Base-by-base conservation (phyloP, 768 basidiomycete species). In the Mycena epipterygia region DNA sequence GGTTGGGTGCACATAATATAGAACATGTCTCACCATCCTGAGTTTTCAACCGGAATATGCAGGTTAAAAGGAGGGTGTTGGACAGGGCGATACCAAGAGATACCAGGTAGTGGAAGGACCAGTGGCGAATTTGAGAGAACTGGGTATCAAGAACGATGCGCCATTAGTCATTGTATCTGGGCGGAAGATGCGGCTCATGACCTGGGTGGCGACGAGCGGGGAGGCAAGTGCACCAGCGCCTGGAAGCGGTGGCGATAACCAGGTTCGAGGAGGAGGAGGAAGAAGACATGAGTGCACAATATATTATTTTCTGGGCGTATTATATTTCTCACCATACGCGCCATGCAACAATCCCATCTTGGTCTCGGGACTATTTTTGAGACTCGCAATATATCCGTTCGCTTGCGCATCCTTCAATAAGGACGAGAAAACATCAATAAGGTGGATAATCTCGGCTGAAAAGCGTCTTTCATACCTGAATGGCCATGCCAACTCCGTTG, bases 71-170 rank as follows among this genome's bases (percentile, higher is more conserved):
- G 16, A 86, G 41, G 1, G 86, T 83, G 71, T 93, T 95, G 46
- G 82, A 71, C 19, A 89, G 62, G 0, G 93, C 89, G n/a, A 96
- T 72, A 1, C 89, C 91, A 0, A 95, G 79, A 0, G 93, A 94
- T 1, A 82, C 82, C 12, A 95, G 84, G 75, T 90, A 96, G 77
- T 95, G 92, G 77, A 93, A 91, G 0, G 90, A 93, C 95, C 95
- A 96, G 35, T 82, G 85, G 0, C 72, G 78, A 27, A 88, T 74
- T 64, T 89, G 88, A 0, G 93, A 7, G 46, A 48, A 48, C 25
- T 48, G 93, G 0, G 96, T 97, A 0, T n/a, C n/a, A n/a, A n/a
- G n/a, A n/a, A n/a, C n/a, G n/a, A n/a, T n/a, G n/a, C n/a, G n/a
- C n/a, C n/a, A n/a, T n/a, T n/a, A n/a, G n/a, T n/a, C n/a, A n/a